Conservation (phyloP, 1,284 basidiomycete genomes). For the Naganishia sp. region DNA sequence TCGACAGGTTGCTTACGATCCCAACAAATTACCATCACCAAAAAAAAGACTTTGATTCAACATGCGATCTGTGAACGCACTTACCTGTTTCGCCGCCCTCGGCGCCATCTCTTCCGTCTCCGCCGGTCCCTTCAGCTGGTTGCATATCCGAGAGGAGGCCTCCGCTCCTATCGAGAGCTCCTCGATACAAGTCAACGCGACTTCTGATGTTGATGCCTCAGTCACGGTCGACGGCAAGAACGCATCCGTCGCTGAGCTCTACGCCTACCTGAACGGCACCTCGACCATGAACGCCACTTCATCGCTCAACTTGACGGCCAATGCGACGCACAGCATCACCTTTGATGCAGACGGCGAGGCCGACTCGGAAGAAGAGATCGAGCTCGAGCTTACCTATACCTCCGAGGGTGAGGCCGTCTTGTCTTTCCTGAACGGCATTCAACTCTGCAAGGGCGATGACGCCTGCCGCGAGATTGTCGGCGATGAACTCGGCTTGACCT, state of each 20-base stretch:
- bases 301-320: constrained; percentile 20
- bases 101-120: constrained; percentile 24
- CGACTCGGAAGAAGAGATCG: constrained; percentile 5
- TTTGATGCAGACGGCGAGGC: constrained; percentile 4
- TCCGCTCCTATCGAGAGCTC: background rate
- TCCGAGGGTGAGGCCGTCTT: constrained; percentile 19
- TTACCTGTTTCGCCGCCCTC: constrained; percentile 25
- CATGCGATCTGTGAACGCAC: constrained; percentile 27
- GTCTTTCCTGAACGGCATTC: constrained; percentile 20
- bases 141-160: constrained; percentile 12
- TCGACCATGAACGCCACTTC: constrained; percentile 14
- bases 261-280: constrained; percentile 20
- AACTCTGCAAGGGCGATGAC: constrained; percentile 22
- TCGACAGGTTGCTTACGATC: constrained; percentile 14
- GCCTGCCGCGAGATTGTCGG: constrained; percentile 16
- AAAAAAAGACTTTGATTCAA: background rate
- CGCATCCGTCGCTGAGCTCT: constrained; percentile 11
- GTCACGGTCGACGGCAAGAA: constrained; percentile 24
- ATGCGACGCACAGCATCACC: constrained; percentile 22
- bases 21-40: background rate
- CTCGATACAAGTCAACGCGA: background rate
- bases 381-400: constrained; percentile 20
- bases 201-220: constrained; percentile 5
- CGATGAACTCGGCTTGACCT: constrained; percentile 23
- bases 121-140: constrained; percentile 21